Percentiles rank a stretch among this genome's conserved stretches.
Conservation (phyloP, 257 asterid species). For the Thymus quinquecostatus region DNA sequence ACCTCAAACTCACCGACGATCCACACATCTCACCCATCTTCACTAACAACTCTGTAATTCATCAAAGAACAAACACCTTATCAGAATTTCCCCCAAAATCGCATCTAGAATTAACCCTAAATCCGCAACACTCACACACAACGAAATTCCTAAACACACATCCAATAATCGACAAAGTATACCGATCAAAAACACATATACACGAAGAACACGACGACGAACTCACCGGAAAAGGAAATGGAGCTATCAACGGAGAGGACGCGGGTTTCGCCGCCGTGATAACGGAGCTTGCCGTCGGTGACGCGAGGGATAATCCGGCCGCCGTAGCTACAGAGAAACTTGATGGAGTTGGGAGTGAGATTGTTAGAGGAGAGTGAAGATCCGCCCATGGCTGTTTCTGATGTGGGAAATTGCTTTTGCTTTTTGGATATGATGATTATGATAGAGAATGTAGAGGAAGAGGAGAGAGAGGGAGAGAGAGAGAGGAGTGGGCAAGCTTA, state of each 20-base stretch:
- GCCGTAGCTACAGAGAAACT: constrained; percentile 84
- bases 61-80: not conserved
- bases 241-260: constrained; percentile 68
- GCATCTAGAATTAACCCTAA: not conserved
- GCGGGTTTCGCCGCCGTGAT: constrained; percentile 89
- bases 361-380: constrained; percentile 40
- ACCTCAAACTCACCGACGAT: constrained; percentile 57
- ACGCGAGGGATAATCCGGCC: constrained; percentile 87
- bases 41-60: constrained; percentile 57
- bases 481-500: constrained; percentile 38
- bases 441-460: constrained; percentile 10
- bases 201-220: not conserved
- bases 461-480: not conserved
- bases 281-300: constrained; percentile 91
- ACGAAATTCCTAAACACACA: not conserved
- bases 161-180: not conserved
- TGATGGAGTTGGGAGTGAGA: constrained; percentile 48
- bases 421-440: constrained; percentile 11
- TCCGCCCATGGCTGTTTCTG: constrained; percentile 37
- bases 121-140: not conserved
- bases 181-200: not conserved
- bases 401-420: not conserved
- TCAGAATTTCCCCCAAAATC: not conserved
- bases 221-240: constrained; percentile 68
- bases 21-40: constrained; percentile 74